A percentile compares a stretch with the other conserved stretches of the same genome.
Conservation (phyloP, 164 flowering plant genomes). For the Magnolia changhungtana region DNA sequence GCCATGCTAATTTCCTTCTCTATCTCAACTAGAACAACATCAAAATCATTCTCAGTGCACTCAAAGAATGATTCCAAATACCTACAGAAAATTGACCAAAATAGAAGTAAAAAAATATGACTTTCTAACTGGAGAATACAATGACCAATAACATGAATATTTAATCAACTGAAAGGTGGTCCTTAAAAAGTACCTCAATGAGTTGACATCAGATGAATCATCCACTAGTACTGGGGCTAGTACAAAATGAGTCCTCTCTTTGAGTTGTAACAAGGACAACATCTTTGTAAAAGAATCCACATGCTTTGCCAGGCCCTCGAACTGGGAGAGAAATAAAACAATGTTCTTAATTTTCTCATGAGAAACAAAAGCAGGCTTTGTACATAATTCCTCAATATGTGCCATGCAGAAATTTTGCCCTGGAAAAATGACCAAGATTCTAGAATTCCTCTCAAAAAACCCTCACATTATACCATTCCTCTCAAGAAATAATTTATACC, state of each 20-base stretch:
- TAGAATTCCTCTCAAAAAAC: no score
- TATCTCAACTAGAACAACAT: slow-evolving; percentile 76
- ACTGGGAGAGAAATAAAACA: slow-evolving; percentile 60
- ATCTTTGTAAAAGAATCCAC: slow-evolving; percentile 73
- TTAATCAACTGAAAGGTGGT: background rate
- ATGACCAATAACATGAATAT: background rate
- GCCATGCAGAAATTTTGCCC: slow-evolving; percentile 74
- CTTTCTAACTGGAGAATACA: background rate
- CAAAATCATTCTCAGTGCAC: slow-evolving; percentile 48
- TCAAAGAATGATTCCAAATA: slow-evolving; percentile 51
- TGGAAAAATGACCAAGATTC: slow-evolving; percentile 19
- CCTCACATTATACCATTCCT: no score
- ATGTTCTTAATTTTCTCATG: slow-evolving; percentile 71
- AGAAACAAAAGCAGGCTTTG: slow-evolving; percentile 37
- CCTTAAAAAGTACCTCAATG: slow-evolving; percentile 43
- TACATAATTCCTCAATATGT: slow-evolving; percentile 63
- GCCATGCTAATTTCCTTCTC: slow-evolving; percentile 79
- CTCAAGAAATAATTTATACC: no score
- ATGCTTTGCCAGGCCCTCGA: slow-evolving; percentile 67
- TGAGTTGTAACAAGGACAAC: slow-evolving; percentile 43
- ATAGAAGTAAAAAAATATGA: background rate
- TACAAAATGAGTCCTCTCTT: slow-evolving; percentile 39
- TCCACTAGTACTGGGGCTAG: slow-evolving; percentile 66
- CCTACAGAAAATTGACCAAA: slow-evolving; percentile 29
- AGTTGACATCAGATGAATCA: slow-evolving; percentile 43